A percentile compares a stretch with the other conserved stretches of the same genome.
Evolutionary conservation across 2,329 filamentous ascomycete genomes (phyloP).

Genomic region (Didymella pinodella): DNA sequence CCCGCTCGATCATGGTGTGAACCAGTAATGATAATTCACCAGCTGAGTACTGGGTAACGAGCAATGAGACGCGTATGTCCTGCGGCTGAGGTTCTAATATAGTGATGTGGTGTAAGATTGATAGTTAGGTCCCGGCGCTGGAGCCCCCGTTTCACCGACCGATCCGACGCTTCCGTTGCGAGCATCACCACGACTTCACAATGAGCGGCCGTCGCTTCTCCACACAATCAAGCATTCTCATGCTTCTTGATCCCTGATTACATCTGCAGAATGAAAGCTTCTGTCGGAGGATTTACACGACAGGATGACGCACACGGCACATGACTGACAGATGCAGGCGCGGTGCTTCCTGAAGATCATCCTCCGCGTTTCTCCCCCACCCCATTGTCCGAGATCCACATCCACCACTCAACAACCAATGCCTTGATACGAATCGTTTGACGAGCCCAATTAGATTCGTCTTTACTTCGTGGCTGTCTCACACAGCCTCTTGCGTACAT

Average conservation of each 20-base stretch:
- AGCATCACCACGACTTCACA: neutral
- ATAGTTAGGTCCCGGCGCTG: conserved; percentile 3
- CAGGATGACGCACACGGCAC: conserved; percentile 11
- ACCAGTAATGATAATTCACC: neutral
- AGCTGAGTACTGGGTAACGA: neutral
- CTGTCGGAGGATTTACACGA: conserved; percentile 7
- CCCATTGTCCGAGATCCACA: conserved; percentile 25
- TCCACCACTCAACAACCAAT: conserved; percentile 2
- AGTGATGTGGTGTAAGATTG: neutral
- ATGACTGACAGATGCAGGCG: conserved; percentile 12
- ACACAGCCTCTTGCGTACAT: conserved; percentile 1
- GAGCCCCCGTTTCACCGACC: conserved; percentile 6
- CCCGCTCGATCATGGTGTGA: neutral
- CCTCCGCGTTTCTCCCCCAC: conserved; percentile 29
- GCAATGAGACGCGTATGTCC: neutral
- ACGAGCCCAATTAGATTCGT: neutral
- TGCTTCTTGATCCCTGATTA: conserved; percentile 1
- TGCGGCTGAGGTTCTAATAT: neutral
- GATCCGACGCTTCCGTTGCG: conserved; percentile 5
- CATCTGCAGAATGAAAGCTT: conserved; percentile 2
- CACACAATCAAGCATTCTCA: neutral
- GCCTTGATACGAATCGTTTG: neutral
- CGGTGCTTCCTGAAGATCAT: conserved; percentile 1
- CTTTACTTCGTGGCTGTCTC: neutral
- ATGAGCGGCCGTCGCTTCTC: neutral